These are phyloP conservation scores for Populus trichocarpa DNA, from an alignment of 441 rosid species.

Conservation along the genomic window DNA sequence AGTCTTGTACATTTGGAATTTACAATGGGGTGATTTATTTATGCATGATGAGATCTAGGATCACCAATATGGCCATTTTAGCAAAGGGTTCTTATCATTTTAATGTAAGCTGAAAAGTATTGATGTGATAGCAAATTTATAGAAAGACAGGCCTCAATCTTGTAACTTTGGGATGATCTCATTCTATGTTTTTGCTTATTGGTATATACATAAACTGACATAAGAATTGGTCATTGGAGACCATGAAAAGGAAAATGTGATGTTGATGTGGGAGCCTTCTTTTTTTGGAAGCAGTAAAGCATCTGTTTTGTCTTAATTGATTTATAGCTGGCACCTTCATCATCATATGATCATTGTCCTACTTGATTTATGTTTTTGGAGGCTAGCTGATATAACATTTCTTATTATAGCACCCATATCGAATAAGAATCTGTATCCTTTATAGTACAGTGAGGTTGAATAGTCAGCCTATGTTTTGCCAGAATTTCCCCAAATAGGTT, in stretches of 20 bases:
- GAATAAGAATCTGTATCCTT: neutral
- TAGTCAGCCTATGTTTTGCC: neutral
- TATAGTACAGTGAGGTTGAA: neutral
- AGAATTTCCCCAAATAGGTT: no score
- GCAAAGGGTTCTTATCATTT: neutral
- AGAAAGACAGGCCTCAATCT: neutral
- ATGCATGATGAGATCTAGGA: neutral
- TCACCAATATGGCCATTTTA: neutral
- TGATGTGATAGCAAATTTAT: neutral
- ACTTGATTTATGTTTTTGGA: no score
- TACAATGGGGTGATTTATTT: neutral
- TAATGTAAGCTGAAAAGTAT: neutral
- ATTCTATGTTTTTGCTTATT: neutral
- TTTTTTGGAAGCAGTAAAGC: no score
- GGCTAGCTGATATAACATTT: no score
- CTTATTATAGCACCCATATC: neutral
- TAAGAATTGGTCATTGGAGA: no score
- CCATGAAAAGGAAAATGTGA: no score
- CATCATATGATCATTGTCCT: no score
- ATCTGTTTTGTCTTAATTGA: no score
- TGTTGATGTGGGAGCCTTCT: no score
- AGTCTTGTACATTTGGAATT: neutral
- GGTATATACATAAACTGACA: neutral
- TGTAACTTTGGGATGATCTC: neutral
- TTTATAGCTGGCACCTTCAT: no score